These are phyloP conservation scores for Plantago rigida DNA, from an alignment of 305 asterid genomes.

Conservation along the genomic window DNA sequence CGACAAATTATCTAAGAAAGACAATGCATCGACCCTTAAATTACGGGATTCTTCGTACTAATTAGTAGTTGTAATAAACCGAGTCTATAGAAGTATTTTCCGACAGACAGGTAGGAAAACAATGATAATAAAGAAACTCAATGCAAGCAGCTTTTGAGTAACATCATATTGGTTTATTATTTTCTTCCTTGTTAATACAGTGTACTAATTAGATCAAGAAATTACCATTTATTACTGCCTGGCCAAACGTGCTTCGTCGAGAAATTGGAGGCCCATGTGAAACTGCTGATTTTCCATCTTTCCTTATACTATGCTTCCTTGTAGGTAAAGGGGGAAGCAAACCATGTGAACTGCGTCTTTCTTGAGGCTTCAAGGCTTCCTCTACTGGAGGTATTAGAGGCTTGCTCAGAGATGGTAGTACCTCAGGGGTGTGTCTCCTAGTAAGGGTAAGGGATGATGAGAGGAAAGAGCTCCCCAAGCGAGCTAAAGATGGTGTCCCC, in stretches of 20 bases:
- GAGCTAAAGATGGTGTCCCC: constrained; percentile 58
- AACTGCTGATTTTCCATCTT: constrained; percentile 39
- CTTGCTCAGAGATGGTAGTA: constrained; percentile 51
- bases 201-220: background rate
- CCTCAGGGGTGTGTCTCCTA: constrained; percentile 63
- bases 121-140: too few species aligned
- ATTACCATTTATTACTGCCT: constrained; percentile 72
- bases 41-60: too few species aligned
- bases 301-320: constrained; percentile 37
- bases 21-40: too few species aligned
- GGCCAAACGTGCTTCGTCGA: constrained; percentile 62
- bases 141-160: too few species aligned
- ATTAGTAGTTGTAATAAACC: too few species aligned
- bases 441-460: constrained; percentile 49
- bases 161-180: background rate
- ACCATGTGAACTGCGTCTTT: constrained; percentile 39
- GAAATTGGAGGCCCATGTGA: constrained; percentile 41
- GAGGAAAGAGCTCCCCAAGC: constrained; percentile 65
- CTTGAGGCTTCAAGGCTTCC: constrained; percentile 33
- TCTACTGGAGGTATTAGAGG: constrained; percentile 45
- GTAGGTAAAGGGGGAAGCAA: constrained; percentile 44
- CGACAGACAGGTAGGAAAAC: too few species aligned
- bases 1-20: too few species aligned
- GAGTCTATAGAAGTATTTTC: too few species aligned
- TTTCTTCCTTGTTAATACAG: background rate